Evolutionary conservation across 2,329 filamentous ascomycete species (phyloP).

Genomic region (Hypoxylon sp.): DNA sequence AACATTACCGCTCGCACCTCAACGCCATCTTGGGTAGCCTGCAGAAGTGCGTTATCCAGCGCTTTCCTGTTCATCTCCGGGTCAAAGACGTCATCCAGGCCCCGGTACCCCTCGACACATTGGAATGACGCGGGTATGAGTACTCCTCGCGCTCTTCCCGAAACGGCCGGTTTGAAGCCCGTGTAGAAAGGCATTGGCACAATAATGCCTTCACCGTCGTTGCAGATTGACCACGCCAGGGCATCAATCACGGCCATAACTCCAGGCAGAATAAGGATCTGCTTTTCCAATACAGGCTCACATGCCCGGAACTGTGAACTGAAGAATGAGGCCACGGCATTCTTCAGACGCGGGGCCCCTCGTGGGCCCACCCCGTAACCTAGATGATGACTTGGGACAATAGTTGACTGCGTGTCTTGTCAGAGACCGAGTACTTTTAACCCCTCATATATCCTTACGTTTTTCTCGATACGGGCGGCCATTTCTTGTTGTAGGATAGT

Average conservation of each 20-base stretch:
- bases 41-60: not conserved
- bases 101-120: slow-evolving; percentile 9
- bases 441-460: too few relatives aligned
- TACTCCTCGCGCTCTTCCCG: slow-evolving; percentile 1
- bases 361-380: slow-evolving; percentile 21
- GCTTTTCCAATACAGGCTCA: slow-evolving; percentile 2
- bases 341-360: slow-evolving; percentile 16
- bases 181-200: slow-evolving; percentile 8
- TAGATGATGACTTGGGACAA: slow-evolving; percentile 5
- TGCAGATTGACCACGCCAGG: slow-evolving; percentile 11
- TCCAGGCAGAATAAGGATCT: slow-evolving; percentile 4
- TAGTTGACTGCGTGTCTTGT: too few relatives aligned
- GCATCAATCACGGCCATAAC: slow-evolving; percentile 7
- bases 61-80: slow-evolving; percentile 10
- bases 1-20: slow-evolving; percentile 7
- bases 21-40: slow-evolving; percentile 2
- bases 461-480: slow-evolving; percentile 4
- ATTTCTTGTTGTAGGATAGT: slow-evolving; percentile 13
- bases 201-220: slow-evolving; percentile 10
- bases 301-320: not conserved
- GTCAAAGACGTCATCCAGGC: slow-evolving; percentile 10
- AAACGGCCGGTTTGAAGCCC: slow-evolving; percentile 1
- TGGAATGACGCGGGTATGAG: slow-evolving; percentile 13
- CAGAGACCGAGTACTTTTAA: too few relatives aligned
- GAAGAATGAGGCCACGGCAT: slow-evolving; percentile 13